Base-by-base conservation (phyloP, 1,139 yeast species). In the Trichomonascaceae sp. region DNA sequence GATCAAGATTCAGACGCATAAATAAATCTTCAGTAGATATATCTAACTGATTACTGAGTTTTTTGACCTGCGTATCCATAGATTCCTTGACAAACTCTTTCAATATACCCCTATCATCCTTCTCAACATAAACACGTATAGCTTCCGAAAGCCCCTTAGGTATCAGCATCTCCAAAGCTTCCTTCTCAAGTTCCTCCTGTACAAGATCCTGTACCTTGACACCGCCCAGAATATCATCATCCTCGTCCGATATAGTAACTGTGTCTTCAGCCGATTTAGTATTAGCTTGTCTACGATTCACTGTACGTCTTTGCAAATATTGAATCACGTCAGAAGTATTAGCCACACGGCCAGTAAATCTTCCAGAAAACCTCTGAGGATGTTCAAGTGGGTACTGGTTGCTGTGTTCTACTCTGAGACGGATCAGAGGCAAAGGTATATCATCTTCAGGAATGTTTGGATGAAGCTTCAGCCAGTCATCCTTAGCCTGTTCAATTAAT, bases 361-460 rank as follows among this genome's bases (percentile, higher is more conserved):
- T 74, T 64, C 91, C 89, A 4, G 97, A 89, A 61, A 93, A 88
- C 57, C 97, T 72, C 54, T 95, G 77, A 0, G 96, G 88, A 64
- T 93, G 91, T 63, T 91, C 99, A 43, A 93, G 88, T 61, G 90
- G 96, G 63, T 80, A 91, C 3, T 91, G 96, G 0, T 96, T 96
- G 39, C 90, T 77, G 63, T 90, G 91, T 60, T 93, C 97, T 0
- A 93, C 97, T 45, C 90, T 75, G 22, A 95, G 69, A 49, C 99
- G 74, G 5, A 93, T 75, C 53, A 93, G 72, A 0, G 99, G 99
- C 36, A 90, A 70, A 0, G 95, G 95, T 5, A 62, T 65, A 0
- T 64, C 68, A 18, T 50, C 56, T 3, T 38, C 47, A 27, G 45
- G 15, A 7, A 12, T 15, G 8, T 45, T 61, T 44, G 63, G 63